Evolutionary conservation across 371 early-diverging fungal species (phyloP).

Genomic region (Choanephora cucurbitarum): DNA sequence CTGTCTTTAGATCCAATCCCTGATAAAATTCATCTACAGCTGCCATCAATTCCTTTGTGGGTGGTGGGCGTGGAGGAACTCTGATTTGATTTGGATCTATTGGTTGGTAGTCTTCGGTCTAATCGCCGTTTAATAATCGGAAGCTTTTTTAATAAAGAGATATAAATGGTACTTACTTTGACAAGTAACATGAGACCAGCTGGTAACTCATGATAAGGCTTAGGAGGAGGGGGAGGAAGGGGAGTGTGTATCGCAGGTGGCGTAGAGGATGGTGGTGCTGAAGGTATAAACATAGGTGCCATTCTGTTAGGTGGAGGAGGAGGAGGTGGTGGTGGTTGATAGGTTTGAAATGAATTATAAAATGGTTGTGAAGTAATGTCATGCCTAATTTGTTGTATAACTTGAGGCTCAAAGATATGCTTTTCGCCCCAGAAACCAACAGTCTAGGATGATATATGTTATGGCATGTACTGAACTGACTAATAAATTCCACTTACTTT

Average conservation of each 20-base stretch:
- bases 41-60: constrained; percentile 28
- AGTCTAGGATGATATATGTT: constrained; percentile 42
- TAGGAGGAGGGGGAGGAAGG: constrained; percentile 22
- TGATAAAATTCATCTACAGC: constrained; percentile 52
- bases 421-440: constrained; percentile 59
- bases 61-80: constrained; percentile 29
- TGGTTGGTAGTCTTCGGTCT: constrained; percentile 46
- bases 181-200: constrained; percentile 59
- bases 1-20: constrained; percentile 36
- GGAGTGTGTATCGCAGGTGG: no score
- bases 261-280: constrained; percentile 2
- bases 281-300: neutral
- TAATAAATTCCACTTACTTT: no score
- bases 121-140: neutral
- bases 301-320: neutral
- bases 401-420: constrained; percentile 43
- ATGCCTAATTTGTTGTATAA: constrained; percentile 42
- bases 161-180: constrained; percentile 31
- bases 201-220: constrained; percentile 56
- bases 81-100: constrained; percentile 43
- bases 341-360: constrained; percentile 7
- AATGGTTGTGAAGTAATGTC: constrained; percentile 22
- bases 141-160: neutral
- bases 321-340: neutral
- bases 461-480: no score